Base-by-base conservation (phyloP, 768 basidiomycete genomes). In the Zangia roseola region DNA sequence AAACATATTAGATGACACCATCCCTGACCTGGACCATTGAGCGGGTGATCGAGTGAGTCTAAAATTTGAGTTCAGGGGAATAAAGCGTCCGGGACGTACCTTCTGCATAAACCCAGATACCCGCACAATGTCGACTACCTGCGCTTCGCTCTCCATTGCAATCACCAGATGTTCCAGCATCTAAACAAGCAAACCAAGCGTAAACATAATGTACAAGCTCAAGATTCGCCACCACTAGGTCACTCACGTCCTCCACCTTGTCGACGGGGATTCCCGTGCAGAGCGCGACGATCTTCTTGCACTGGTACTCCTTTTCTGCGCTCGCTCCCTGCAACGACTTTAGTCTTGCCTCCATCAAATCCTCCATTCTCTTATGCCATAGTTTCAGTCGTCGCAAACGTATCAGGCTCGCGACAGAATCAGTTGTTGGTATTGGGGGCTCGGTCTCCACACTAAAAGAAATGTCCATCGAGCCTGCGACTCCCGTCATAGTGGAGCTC, bases 101-200 rank as follows among this genome's bases (percentile, higher is more conserved):
- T 91, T 93, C 67, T 90, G 88, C 88, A 94, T 88, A 67, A 94
- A 94, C 2, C 86, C 88, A 40, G 91, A 91, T 34, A 94, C 87
- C 45, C 91, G 82, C 37, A 82, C 83, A 45, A 94, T 83, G 66
- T 94, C 92, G 25, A 88, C 81, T 48, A 87, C 78, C 50, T 87
- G 82, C 2, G 86, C 71, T 60, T 94, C 92, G 59, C 91, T 94
- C 65, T 95, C 91, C 43, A 97, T 81, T 25, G 94, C 91, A 55
- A 88, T 74, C 24, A 94, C 79, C 43, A 97, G 75, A 55, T 87
- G 84, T 56, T 91, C 91, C 46, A 95, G 74, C 83, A 91, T 86
- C 86, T 91, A 59, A 42, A 54, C 57, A 47, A 51, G 45, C 45
- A 55, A 43, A 39, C 52, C 47, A 62, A 52, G 45, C 36, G 58